Percentiles rank a stretch among this genome's conserved stretches.
Evolutionary conservation across 331 rosid genomes (phyloP).

Genomic region (Rhamnella rubrinervis): DNA sequence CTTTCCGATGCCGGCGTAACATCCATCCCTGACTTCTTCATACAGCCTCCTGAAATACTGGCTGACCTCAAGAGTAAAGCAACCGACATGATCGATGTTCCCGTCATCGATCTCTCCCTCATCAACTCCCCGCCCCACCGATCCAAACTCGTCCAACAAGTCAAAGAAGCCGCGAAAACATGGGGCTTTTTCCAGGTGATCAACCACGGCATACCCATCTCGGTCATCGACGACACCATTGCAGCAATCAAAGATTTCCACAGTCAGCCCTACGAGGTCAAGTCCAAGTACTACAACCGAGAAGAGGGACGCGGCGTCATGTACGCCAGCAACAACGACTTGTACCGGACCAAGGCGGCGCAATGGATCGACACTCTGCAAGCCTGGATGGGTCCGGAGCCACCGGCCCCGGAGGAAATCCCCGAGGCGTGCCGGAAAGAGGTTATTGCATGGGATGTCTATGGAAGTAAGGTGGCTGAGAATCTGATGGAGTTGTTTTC

Average conservation of each 20-base stretch:
- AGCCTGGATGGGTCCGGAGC: conserved; percentile 29
- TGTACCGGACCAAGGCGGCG: conserved; percentile 30
- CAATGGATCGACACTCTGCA: conserved; percentile 38
- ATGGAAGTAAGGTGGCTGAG: conserved; percentile 26
- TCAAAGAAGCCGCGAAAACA: conserved; percentile 35
- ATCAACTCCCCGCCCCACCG: conserved; percentile 23
- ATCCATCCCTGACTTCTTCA: conserved; percentile 38
- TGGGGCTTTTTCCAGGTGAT: conserved; percentile 58
- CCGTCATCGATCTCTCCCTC: conserved; percentile 40
- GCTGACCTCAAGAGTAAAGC: conserved; percentile 25
- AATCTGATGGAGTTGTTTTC: conserved; percentile 37
- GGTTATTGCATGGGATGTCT: conserved; percentile 33
- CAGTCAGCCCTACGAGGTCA: conserved; percentile 30
- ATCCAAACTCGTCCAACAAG: conserved; percentile 26
- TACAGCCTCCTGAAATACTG: conserved; percentile 38
- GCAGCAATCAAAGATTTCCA: conserved; percentile 40
- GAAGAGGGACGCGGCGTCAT: conserved; percentile 37
- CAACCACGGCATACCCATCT: conserved; percentile 37
- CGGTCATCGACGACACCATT: conserved; percentile 24
- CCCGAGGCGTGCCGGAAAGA: conserved; percentile 33
- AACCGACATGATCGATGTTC: conserved; percentile 5
- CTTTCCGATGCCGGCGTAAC: conserved; percentile 50
- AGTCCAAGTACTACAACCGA: conserved; percentile 36
- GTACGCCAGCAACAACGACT: conserved; percentile 41
- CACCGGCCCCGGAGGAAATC: conserved; percentile 15